Conservation (phyloP, 1,139 yeast species). For the Taiozyma sp. region DNA sequence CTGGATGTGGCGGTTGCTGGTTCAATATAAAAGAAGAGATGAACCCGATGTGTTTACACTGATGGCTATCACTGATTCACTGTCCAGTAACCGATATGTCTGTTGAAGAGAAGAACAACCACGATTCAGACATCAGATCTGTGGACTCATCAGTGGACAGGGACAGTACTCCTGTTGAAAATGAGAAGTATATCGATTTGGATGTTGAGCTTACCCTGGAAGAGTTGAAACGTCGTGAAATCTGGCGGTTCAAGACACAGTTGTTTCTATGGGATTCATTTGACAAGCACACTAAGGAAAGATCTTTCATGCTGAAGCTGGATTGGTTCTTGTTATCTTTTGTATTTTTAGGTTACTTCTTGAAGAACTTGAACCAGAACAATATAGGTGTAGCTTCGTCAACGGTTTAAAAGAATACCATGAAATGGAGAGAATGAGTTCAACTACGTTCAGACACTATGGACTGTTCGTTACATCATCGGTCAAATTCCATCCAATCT, state of each 20-base stretch:
- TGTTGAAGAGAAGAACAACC: background rate
- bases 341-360: slow-evolving; percentile 39
- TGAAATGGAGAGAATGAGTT: slow-evolving; percentile 45
- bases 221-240: slow-evolving; percentile 14
- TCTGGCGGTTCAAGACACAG: slow-evolving; percentile 18
- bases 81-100: background rate
- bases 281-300: slow-evolving; percentile 42
- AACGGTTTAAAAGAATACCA: slow-evolving; percentile 58
- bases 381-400: slow-evolving; percentile 47
- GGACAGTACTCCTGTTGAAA: background rate
- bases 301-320: slow-evolving; percentile 35
- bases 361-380: slow-evolving; percentile 38
- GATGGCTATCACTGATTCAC: too few relatives aligned
- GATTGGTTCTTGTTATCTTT: slow-evolving; percentile 41
- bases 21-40: background rate
- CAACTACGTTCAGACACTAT: slow-evolving; percentile 44
- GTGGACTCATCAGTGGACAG: background rate
- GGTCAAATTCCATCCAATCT: slow-evolving; percentile 57
- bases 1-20: background rate
- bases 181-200: slow-evolving; percentile 14
- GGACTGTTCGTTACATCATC: slow-evolving; percentile 54
- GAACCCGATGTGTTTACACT: background rate
- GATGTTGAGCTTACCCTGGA: slow-evolving; percentile 9
- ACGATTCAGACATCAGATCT: background rate
- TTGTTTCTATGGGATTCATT: slow-evolving; percentile 33